Percentiles rank a stretch among this genome's conserved stretches.
These are phyloP conservation scores for Puya raimondii DNA, from an alignment of 176 grass and related monocot species.

Conservation along the genomic window DNA sequence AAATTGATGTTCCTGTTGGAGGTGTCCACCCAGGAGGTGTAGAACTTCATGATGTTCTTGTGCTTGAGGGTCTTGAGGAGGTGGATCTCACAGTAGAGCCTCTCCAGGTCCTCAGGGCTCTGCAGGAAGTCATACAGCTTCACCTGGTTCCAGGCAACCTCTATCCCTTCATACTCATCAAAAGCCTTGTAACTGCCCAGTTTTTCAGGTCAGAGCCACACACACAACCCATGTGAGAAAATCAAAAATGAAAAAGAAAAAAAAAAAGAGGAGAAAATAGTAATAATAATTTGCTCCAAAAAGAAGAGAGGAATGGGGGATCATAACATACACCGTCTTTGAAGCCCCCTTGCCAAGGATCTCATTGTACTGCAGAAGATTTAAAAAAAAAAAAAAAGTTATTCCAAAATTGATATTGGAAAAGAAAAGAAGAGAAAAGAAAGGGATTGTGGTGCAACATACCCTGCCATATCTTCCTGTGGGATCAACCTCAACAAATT, in stretches of 20 bases:
- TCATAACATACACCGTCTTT: constrained; percentile 78
- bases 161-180: constrained; percentile 91
- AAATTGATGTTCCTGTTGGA: constrained; percentile 89
- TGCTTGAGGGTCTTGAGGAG: constrained; percentile 92
- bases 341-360: constrained; percentile 95
- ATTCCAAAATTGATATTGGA: neutral
- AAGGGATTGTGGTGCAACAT: constrained; percentile 7
- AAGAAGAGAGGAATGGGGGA: constrained; percentile 5
- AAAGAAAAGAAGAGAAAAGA: neutral
- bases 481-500: constrained; percentile 83
- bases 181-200: constrained; percentile 72
- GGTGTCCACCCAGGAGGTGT: constrained; percentile 87
- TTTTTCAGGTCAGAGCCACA: neutral
- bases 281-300: neutral
- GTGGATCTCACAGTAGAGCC: constrained; percentile 98
- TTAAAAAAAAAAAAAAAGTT: constrained; percentile 10
- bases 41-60: constrained; percentile 96
- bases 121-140: constrained; percentile 88
- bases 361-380: constrained; percentile 49
- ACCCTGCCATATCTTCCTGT: constrained; percentile 94
- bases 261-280: too few species aligned
- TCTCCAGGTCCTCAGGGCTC: constrained; percentile 69
- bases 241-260: neutral
- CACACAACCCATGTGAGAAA: neutral
- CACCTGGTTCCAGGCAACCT: constrained; percentile 98